Evolutionary conservation across 2,329 filamentous ascomycete species (phyloP).

Genomic region (Xylaria sp.): DNA sequence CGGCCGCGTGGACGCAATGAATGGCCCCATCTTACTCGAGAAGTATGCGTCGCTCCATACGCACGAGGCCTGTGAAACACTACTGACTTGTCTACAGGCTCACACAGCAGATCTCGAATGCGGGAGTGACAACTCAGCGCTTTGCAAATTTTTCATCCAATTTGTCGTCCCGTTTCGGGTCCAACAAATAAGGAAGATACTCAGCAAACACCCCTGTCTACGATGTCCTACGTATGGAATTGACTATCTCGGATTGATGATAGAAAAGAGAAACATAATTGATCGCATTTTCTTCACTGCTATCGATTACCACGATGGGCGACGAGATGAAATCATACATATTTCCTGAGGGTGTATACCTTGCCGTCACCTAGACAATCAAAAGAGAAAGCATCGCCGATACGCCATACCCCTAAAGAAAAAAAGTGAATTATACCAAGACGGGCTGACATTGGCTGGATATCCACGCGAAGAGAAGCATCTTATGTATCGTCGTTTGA

Average conservation of each 20-base stretch:
- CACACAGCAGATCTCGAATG: slow-evolving; percentile 69
- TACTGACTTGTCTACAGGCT: slow-evolving; percentile 60
- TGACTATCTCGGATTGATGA: neutral
- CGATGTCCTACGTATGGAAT: neutral
- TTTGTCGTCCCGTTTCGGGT: slow-evolving; percentile 76
- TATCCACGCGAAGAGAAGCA: slow-evolving; percentile 20
- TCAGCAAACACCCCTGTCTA: neutral
- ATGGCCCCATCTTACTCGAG: slow-evolving; percentile 88
- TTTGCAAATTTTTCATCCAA: slow-evolving; percentile 79
- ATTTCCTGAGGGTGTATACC: slow-evolving; percentile 29
- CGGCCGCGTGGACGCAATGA: slow-evolving; percentile 88
- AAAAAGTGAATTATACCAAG: slow-evolving; percentile 24
- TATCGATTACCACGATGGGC: slow-evolving; percentile 6
- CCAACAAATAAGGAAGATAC: slow-evolving; percentile 53
- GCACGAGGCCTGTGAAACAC: neutral
- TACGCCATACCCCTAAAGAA: slow-evolving; percentile 33
- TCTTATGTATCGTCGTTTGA: slow-evolving; percentile 1
- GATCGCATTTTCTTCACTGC: slow-evolving; percentile 37
- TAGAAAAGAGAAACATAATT: slow-evolving; percentile 22
- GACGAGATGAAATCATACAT: slow-evolving; percentile 21
- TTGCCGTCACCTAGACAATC: slow-evolving; percentile 27
- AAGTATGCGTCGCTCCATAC: slow-evolving; percentile 67
- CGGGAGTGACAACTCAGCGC: slow-evolving; percentile 69
- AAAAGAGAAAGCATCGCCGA: slow-evolving; percentile 23
- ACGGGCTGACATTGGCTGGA: slow-evolving; percentile 15